Base-by-base conservation (phyloP, 495 filamentous ascomycete species). In the Daldinia childiae region DNA sequence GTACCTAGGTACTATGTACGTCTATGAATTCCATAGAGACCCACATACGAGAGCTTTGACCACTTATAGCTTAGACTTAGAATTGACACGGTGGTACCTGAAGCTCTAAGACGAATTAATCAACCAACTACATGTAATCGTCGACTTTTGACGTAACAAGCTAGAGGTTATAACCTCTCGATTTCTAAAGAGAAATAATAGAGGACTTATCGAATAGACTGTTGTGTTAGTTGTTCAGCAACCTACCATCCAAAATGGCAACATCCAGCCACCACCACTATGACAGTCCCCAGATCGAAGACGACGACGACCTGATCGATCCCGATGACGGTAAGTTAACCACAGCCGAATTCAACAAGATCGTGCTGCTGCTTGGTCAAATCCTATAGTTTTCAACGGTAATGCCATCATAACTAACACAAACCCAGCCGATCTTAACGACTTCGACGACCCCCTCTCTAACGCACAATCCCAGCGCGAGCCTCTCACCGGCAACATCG, bases 281-380 rank as follows among this genome's bases (percentile, higher is more conserved):
- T 77, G 87, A 91, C 77, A 85, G 87, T 69, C 88, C 91, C n/a
- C 83, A 90, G 43, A 86, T 95, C 58, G 93, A 95, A 69, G 90
- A 94, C 71, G 93, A 94, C 71, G 93, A 97, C 74, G 86, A 89
- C 74, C 81, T 97, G 72, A 97, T 98, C 81, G 95, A 99, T 79
- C 93, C 95, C 3, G 95, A 98, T 82, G 93, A 98, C 83, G 92
- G 95, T 97, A 79, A 77, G 66, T 32, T 9, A 9, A n/a, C n/a
- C n/a, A n/a, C n/a, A n/a, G n/a, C n/a, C n/a, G n/a, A n/a, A n/a
- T n/a, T n/a, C n/a, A 29, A 29, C 27, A 29, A 29, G 27, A 6
- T 29, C 27, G 4, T 29, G 3, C 27, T 29, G n/a, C n/a, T n/a
- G n/a, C n/a, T 4, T 2, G 27, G 27, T 4, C 27, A 29, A 29